Evolutionary conservation across 1,284 basidiomycete genomes (phyloP).

Genomic region (Marasmius sp.): DNA sequence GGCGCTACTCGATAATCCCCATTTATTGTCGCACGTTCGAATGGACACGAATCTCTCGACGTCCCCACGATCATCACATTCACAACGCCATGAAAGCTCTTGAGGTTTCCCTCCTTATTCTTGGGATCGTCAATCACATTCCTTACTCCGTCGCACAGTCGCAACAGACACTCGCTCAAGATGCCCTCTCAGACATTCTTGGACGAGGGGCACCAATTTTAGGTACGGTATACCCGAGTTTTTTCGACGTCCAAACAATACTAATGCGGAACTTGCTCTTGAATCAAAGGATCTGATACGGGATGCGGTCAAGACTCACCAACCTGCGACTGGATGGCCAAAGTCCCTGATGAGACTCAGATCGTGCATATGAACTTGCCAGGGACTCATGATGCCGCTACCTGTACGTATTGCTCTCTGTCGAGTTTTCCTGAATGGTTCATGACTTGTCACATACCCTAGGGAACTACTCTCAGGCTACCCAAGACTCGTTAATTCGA

Average conservation of each 20-base stretch:
- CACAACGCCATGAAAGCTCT: background rate
- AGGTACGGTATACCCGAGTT: slow-evolving; percentile 22
- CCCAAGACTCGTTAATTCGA: slow-evolving; percentile 35
- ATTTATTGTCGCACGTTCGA: no score
- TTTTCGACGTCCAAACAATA: background rate
- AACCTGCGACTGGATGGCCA: slow-evolving; percentile 45
- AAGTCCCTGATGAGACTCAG: slow-evolving; percentile 35
- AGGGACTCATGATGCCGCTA: slow-evolving; percentile 46
- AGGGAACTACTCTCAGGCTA: slow-evolving; percentile 46
- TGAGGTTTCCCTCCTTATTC: background rate
- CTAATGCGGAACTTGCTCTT: background rate
- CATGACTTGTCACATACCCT: background rate
- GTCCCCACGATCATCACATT: background rate
- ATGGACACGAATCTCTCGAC: no score
- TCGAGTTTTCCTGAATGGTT: no score
- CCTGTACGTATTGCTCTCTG: slow-evolving; percentile 29
- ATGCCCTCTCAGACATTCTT: slow-evolving; percentile 32
- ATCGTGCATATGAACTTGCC: slow-evolving; percentile 47
- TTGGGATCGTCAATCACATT: background rate
- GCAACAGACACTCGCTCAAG: slow-evolving; percentile 12
- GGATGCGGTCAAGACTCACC: slow-evolving; percentile 26
- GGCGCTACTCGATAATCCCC: no score
- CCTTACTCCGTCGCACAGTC: background rate
- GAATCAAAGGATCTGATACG: slow-evolving; percentile 26
- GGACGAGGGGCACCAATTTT: slow-evolving; percentile 35